A percentile compares a stretch with the other conserved stretches of the same genome.
Conservation (phyloP, 1,284 basidiomycete species). For the Inonotus obliquus region DNA sequence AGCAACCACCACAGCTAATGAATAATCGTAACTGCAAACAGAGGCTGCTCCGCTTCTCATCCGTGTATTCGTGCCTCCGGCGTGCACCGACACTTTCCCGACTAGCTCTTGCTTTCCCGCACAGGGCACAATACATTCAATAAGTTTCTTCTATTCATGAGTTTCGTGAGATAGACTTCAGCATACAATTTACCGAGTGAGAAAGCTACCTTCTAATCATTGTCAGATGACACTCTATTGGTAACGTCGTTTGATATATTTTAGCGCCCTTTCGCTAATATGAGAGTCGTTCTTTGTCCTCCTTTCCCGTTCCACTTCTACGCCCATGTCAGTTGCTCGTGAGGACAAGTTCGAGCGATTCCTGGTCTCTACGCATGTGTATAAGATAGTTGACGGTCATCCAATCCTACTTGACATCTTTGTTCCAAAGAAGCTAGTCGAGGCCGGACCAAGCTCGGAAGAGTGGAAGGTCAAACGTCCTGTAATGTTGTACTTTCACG, state of each 20-base stretch:
- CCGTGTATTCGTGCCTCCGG: too few species aligned
- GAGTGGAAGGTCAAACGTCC: slow-evolving; percentile 6
- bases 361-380: slow-evolving; percentile 9
- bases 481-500: slow-evolving; percentile 8
- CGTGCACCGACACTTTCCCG: too few species aligned
- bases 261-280: neutral
- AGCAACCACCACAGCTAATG: too few species aligned
- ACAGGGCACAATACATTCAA: too few species aligned
- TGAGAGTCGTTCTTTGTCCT: neutral
- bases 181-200: too few species aligned
- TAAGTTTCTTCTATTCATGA: too few species aligned
- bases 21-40: too few species aligned
- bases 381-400: slow-evolving; percentile 13
- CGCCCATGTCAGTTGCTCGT: neutral
- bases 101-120: too few species aligned
- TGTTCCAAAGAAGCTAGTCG: slow-evolving; percentile 9
- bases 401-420: slow-evolving; percentile 14
- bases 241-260: neutral
- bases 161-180: too few species aligned
- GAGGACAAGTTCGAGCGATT: slow-evolving; percentile 10
- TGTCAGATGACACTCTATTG: neutral
- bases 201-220: neutral
- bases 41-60: too few species aligned
- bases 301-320: neutral
- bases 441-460: neutral